phyloP scores from a whole-genome alignment of 805 yeast genomes.

The Candida gorgasii region DNA sequence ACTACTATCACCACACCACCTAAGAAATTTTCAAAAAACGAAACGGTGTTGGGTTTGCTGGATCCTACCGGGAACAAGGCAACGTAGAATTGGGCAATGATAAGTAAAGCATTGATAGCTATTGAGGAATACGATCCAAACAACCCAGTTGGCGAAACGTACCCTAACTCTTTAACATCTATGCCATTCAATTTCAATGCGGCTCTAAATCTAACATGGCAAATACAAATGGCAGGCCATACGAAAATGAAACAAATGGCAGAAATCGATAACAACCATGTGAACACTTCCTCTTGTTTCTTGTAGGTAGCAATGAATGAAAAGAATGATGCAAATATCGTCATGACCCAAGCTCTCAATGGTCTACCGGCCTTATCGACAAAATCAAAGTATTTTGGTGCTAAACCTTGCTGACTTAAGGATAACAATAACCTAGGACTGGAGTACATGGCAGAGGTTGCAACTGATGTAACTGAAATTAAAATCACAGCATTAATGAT shows the following conservation, averaged over 20 bases:
- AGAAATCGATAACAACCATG: conserved; percentile 43
- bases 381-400: conserved; percentile 39
- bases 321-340: conserved; percentile 37
- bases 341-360: conserved; percentile 34
- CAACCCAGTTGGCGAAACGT: conserved; percentile 40
- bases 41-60: conserved; percentile 25
- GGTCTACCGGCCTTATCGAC: conserved; percentile 46
- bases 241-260: conserved; percentile 45
- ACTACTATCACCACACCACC: conserved; percentile 34
- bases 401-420: conserved; percentile 43
- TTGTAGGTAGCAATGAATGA: conserved; percentile 44
- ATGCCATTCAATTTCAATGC: conserved; percentile 35
- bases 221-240: conserved; percentile 42
- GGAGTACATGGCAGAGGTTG: conserved; percentile 43
- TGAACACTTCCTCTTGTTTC: conserved; percentile 39
- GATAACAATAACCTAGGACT: conserved; percentile 45
- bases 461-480: conserved; percentile 43
- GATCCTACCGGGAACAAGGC: conserved; percentile 41
- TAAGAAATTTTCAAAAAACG: conserved; percentile 35
- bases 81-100: conserved; percentile 47
- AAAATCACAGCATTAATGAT: conserved; percentile 44
- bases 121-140: conserved; percentile 40
- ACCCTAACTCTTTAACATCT: conserved; percentile 31
- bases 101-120: conserved; percentile 30
- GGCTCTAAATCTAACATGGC: conserved; percentile 42